Percentiles rank a stretch among this genome's conserved stretches.
Evolutionary conservation across 2,329 filamentous ascomycete genomes (phyloP).

Genomic region (Cyphellophora europaea): DNA sequence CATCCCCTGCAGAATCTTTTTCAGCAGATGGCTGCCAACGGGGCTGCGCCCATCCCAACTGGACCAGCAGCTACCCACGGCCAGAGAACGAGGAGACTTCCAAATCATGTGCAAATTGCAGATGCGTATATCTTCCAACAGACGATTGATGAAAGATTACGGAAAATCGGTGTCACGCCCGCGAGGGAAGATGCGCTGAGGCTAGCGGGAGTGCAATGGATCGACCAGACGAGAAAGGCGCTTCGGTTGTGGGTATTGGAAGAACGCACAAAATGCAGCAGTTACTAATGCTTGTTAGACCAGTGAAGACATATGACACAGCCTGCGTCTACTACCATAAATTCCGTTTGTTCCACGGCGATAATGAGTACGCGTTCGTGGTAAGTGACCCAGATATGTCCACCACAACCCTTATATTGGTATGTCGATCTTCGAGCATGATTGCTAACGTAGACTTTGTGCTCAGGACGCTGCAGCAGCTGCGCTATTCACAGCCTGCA

Average conservation of each 20-base stretch:
- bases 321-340: slow-evolving; percentile 90
- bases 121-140: slow-evolving; percentile 77
- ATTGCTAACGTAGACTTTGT: too few species aligned
- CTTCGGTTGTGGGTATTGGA: slow-evolving; percentile 61
- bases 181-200: slow-evolving; percentile 72
- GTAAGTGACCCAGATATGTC: slow-evolving; percentile 24
- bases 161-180: slow-evolving; percentile 60
- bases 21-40: too few species aligned
- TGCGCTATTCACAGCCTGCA: slow-evolving; percentile 85
- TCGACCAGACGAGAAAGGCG: slow-evolving; percentile 71
- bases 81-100: slow-evolving; percentile 31
- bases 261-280: slow-evolving; percentile 4
- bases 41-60: not conserved
- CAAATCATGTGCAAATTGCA: slow-evolving; percentile 55
- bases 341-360: slow-evolving; percentile 77
- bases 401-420: too few species aligned
- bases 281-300: slow-evolving; percentile 51
- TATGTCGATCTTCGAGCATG: too few species aligned
- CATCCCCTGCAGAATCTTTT: too few species aligned
- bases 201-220: slow-evolving; percentile 78
- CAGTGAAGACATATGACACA: slow-evolving; percentile 84
- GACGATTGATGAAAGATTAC: slow-evolving; percentile 63
- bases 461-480: slow-evolving; percentile 73
- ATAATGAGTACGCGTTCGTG: slow-evolving; percentile 70
- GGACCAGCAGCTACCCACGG: not conserved